phyloP scores from a whole-genome alignment of 805 yeast genomes.

The Yamadazyma endophytica region DNA sequence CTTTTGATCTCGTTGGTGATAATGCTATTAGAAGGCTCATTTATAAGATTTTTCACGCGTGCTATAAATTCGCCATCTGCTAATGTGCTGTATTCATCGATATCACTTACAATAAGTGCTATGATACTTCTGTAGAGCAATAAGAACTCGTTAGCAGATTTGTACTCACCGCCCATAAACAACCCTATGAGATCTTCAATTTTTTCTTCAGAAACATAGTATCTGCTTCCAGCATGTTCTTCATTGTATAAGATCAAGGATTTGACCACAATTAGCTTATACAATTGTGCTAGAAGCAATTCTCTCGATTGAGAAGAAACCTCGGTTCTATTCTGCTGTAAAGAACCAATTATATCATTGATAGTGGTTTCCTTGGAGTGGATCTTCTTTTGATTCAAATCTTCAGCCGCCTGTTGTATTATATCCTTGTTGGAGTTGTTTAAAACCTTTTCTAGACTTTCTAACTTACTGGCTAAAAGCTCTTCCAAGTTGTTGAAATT shows the following conservation, averaged over 20 bases:
- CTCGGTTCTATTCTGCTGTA: conserved; percentile 36
- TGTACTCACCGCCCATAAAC: conserved; percentile 27
- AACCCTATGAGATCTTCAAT: conserved; percentile 30
- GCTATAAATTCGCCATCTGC: conserved; percentile 27
- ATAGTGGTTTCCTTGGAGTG: conserved; percentile 35
- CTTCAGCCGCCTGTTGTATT: conserved; percentile 24
- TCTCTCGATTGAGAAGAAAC: conserved; percentile 47
- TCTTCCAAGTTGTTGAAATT: conserved; percentile 33
- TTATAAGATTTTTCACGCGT: conserved; percentile 22
- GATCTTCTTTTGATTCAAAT: conserved; percentile 32
- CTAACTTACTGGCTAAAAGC: conserved; percentile 26
- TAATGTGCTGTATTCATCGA: conserved; percentile 46
- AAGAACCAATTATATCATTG: conserved; percentile 42
- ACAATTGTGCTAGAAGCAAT: conserved; percentile 47
- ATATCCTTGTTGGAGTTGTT: conserved; percentile 13
- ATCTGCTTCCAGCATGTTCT: conserved; percentile 30
- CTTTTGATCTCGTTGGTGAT: conserved; percentile 37
- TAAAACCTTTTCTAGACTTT: conserved; percentile 21
- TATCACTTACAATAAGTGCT: conserved; percentile 44
- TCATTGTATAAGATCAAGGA: conserved; percentile 35
- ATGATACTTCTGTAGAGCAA: conserved; percentile 36
- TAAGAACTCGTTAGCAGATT: conserved; percentile 38
- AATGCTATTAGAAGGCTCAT: conserved; percentile 29
- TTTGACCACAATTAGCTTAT: conserved; percentile 41
- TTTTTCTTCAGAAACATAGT: conserved; percentile 33